A percentile compares a stretch with the other conserved stretches of the same genome.
Conservation (phyloP, 768 basidiomycete genomes). For the Chalciporus piperatus region DNA sequence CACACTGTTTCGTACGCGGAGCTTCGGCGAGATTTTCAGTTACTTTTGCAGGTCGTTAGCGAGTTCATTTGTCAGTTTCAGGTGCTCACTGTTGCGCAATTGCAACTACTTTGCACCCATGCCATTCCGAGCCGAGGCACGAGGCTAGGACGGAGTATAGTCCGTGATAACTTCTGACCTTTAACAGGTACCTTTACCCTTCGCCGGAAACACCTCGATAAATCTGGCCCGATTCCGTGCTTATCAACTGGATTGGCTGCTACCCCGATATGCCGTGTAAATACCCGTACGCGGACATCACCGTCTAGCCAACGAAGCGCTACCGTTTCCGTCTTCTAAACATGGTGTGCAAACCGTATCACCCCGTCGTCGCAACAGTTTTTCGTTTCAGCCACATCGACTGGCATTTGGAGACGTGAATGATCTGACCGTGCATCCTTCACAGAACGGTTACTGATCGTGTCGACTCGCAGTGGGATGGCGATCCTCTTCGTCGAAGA, state of each 20-base stretch:
- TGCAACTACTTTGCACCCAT: too few relatives aligned
- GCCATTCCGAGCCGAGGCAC: too few relatives aligned
- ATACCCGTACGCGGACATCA: constrained; percentile 31
- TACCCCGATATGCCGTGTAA: constrained; percentile 21
- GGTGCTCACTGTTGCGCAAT: too few relatives aligned
- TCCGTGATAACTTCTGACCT: background rate
- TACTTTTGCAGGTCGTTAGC: too few relatives aligned
- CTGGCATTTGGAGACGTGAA: constrained; percentile 12
- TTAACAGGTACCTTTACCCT: constrained; percentile 19
- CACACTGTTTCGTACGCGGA: too few relatives aligned
- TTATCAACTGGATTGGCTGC: constrained; percentile 41
- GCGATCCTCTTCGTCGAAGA: background rate
- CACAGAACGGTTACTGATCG: background rate
- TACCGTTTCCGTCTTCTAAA: constrained; percentile 41
- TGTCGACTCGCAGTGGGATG: background rate
- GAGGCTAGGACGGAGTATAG: too few relatives aligned
- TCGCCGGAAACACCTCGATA: constrained; percentile 5
- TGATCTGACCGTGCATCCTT: background rate
- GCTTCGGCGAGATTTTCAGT: too few relatives aligned
- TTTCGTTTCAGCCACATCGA: constrained; percentile 11
- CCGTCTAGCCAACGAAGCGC: constrained; percentile 31
- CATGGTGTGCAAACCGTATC: constrained; percentile 32
- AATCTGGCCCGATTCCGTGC: constrained; percentile 26
- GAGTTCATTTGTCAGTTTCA: too few relatives aligned
- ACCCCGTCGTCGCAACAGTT: background rate